A percentile compares a stretch with the other conserved stretches of the same genome.
These are phyloP conservation scores for Diatrype stigma DNA, from an alignment of 2,329 filamentous ascomycete species.

Conservation along the genomic window DNA sequence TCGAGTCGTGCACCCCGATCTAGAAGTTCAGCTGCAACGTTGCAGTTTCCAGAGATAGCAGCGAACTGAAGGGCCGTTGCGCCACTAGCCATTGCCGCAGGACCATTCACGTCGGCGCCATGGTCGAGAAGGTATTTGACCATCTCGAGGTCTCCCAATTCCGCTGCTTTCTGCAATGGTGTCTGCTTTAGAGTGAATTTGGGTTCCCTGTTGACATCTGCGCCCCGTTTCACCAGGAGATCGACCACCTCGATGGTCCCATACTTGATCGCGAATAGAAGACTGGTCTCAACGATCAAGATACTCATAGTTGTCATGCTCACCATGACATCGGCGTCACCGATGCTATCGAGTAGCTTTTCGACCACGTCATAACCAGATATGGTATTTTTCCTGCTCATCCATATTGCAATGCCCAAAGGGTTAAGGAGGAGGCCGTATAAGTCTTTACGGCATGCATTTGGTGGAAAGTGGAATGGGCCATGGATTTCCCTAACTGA, in stretches of 20 bases:
- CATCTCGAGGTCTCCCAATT: conserved; percentile 10
- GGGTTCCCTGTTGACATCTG: conserved; percentile 12
- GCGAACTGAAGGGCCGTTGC: conserved; percentile 17
- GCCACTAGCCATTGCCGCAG: conserved; percentile 5
- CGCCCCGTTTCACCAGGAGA: conserved; percentile 10
- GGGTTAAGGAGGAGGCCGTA: neutral
- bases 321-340: conserved; percentile 5
- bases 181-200: conserved; percentile 5
- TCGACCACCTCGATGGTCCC: conserved; percentile 12
- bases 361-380: conserved; percentile 1
- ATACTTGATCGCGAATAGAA: conserved; percentile 5
- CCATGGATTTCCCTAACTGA: neutral
- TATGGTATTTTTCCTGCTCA: neutral
- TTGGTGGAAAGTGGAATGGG: too few species aligned
- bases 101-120: conserved; percentile 12
- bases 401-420: neutral
- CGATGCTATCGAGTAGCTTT: conserved; percentile 7
- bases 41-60: conserved; percentile 14
- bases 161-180: conserved; percentile 17
- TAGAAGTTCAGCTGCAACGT: conserved; percentile 9
- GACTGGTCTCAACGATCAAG: neutral
- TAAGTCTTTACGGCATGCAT: too few species aligned
- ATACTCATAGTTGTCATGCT: accelerated
- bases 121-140: conserved; percentile 12
- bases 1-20: conserved; percentile 4